Evolutionary conservation across 202 grass and related monocot genomes (phyloP), one percentile per base, ranked within the genome.

Genomic region (Saccharum hybrid): DNA sequence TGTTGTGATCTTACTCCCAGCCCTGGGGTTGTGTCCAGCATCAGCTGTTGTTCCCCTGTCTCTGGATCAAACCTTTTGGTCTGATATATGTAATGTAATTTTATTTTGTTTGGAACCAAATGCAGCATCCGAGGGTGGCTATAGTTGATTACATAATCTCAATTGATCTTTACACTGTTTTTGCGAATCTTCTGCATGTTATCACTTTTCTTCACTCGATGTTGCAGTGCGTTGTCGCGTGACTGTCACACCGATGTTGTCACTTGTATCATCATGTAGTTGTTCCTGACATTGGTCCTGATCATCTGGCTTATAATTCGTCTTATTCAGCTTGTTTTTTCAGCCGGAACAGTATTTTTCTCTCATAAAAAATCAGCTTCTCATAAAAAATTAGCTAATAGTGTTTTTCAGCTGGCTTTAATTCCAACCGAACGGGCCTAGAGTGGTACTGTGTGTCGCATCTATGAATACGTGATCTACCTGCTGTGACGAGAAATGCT

Each of bases 11-110:
- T 80, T 88, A 84, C 81, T 75, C 84, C 74, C 76, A 82, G 80
- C 75, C 88, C 43, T 74, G 64, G 52, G 84, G 76, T 83, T 87
- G 75, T 80, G 84, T 90, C 88, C 88, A 87, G 88, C 84, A 84
- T 87, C 84, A 84, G 75, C 63, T 86, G 75, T 65, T 90, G 80
- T 87, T 66, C 80, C 84, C 63, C 19, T 18, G 63, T 81, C 81
- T 80, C 80, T 87, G 81, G 88, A 90, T 81, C 81, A 90, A 87
- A 87, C 88, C 81, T 90, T 90, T 90, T 87, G 88, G 81, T 90
- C 81, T 81, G 81, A 77, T 76, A 77, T 87, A 87, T 87, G 84
- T 87, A 90, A 87, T 90, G 88, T 87, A 90, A 84, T 90, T 84
- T 78, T 87, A 81, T 90, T 90, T 87, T 90, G 84, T 84, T 90